phyloP scores from a whole-genome alignment of 768 basidiomycete genomes.

The Phlegmacium glaucopus region DNA sequence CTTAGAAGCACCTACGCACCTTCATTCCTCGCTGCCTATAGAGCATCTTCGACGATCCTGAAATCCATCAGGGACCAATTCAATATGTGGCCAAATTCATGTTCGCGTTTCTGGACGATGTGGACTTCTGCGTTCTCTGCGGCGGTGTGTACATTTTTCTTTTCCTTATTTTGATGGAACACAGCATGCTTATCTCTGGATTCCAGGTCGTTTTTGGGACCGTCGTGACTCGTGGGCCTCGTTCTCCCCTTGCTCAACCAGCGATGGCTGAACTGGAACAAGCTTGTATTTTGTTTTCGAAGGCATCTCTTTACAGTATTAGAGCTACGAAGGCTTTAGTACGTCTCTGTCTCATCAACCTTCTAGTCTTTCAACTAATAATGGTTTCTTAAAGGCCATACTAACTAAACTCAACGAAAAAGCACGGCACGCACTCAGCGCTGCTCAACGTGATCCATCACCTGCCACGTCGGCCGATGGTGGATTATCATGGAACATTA shows the following conservation, averaged over 20 bases:
- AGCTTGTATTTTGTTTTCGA: slow-evolving; percentile 62
- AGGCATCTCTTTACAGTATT: slow-evolving; percentile 54
- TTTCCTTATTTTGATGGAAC: not conserved
- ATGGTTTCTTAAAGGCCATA: slow-evolving; percentile 42
- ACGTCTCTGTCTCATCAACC: slow-evolving; percentile 15
- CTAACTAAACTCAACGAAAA: slow-evolving; percentile 61
- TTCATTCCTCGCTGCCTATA: slow-evolving; percentile 62
- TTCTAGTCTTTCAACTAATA: not conserved
- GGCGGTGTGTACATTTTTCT: slow-evolving; percentile 29
- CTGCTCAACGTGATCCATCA: slow-evolving; percentile 35
- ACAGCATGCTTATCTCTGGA: not conserved
- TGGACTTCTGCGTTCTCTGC: slow-evolving; percentile 63
- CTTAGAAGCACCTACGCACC: slow-evolving; percentile 62
- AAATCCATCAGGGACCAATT: slow-evolving; percentile 49
- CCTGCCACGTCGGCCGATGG: slow-evolving; percentile 26
- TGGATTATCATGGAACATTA: slow-evolving; percentile 48
- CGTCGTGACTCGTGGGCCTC: slow-evolving; percentile 71
- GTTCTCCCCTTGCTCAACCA: slow-evolving; percentile 59
- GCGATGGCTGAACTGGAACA: slow-evolving; percentile 71
- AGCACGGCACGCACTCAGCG: slow-evolving; percentile 52
- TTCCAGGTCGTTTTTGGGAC: slow-evolving; percentile 73
- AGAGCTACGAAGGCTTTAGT: slow-evolving; percentile 67
- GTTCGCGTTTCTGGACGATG: slow-evolving; percentile 54
- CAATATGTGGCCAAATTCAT: slow-evolving; percentile 40
- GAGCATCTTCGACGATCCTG: slow-evolving; percentile 54